Evolutionary conservation across 2,329 filamentous ascomycete species (phyloP), one percentile per base, ranked within the genome.

Genomic region (Amphichorda felina): DNA sequence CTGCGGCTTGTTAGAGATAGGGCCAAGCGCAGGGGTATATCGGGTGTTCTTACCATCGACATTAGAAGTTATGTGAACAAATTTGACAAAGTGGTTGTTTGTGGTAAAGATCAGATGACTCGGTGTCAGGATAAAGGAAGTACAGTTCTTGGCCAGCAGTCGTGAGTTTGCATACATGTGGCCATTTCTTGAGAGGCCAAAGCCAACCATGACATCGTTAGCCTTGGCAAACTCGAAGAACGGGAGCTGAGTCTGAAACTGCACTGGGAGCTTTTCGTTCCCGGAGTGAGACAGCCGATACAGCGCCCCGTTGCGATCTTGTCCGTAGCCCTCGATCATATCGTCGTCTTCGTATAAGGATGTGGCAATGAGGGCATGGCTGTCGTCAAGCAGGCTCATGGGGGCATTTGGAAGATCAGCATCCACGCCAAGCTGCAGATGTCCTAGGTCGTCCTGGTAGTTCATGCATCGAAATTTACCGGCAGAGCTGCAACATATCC

Each of bases 21-120:
- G 14, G 22, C 15, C 2, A 8, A 32, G 10, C 10, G 16, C 11
- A 25, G 16, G 14, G n/a, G n/a, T n/a, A n/a, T n/a, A n/a, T n/a
- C n/a, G n/a, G 29, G 16, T 11, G 16, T 19, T 47, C 62, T 43
- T 65, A 84, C 82, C 75, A 44, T 85, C 67, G 13, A 72, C 64
- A 39, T 65, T 60, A 4, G 74, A 69, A 15, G 46, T 42, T 33
- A 96, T 61, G 55, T 98, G 89, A 11, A 95, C 79, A 56, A 95
- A 95, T 56, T 98, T 98, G 42, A 98, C 68, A 4, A 95, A 67
- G 54, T 96, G 88, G 43, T 87, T 87, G 40, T 80, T 87, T 1
- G 91, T 98, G 1, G 91, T 98, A 50, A 89, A 87, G 39, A 96
- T 76, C 11, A 98, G 66, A 61, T 96, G 89, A 15, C 77, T 75